These are phyloP conservation scores for Psophocarpus tetragonolobus DNA, from an alignment of 306 rosid species.

Conservation along the genomic window DNA sequence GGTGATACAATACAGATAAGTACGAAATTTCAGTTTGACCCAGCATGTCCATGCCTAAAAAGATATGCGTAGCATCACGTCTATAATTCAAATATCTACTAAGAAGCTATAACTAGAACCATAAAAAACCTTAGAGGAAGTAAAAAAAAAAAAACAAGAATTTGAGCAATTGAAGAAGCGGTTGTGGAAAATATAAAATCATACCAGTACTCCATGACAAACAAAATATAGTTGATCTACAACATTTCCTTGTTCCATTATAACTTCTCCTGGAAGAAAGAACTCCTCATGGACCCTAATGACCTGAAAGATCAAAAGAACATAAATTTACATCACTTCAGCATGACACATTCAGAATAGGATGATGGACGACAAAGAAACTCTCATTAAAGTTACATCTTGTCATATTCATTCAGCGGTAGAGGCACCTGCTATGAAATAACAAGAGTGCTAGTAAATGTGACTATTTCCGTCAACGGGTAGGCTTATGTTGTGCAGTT, in stretches of 20 bases:
- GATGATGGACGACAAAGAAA: background rate
- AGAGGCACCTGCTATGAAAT: background rate
- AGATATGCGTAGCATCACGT: background rate
- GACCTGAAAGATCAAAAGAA: slow-evolving; percentile 56
- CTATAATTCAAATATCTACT: slow-evolving; percentile 7
- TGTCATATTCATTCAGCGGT: slow-evolving; percentile 17
- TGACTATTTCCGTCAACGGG: background rate
- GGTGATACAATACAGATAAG: background rate
- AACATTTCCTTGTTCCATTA: slow-evolving; percentile 86
- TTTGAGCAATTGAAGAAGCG: slow-evolving; percentile 24
- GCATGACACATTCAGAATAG: slow-evolving; percentile 10
- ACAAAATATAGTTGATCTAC: slow-evolving; percentile 96
- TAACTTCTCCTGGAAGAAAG: slow-evolving; percentile 93
- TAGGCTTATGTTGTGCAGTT: background rate
- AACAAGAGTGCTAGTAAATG: background rate
- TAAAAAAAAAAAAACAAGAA: background rate
- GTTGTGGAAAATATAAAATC: slow-evolving; percentile 26
- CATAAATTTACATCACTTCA: slow-evolving; percentile 22
- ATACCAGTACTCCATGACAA: slow-evolving; percentile 88
- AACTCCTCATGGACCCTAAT: slow-evolving; percentile 89
- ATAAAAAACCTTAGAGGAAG: background rate
- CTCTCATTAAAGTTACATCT: background rate
- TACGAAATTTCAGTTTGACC: background rate
- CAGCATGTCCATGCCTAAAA: background rate
- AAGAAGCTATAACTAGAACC: slow-evolving; percentile 24